Percentiles rank a stretch among this genome's conserved stretches.
phyloP scores from a whole-genome alignment of 2,329 filamentous ascomycete species.

The Teratosphaeria gauchensis region DNA sequence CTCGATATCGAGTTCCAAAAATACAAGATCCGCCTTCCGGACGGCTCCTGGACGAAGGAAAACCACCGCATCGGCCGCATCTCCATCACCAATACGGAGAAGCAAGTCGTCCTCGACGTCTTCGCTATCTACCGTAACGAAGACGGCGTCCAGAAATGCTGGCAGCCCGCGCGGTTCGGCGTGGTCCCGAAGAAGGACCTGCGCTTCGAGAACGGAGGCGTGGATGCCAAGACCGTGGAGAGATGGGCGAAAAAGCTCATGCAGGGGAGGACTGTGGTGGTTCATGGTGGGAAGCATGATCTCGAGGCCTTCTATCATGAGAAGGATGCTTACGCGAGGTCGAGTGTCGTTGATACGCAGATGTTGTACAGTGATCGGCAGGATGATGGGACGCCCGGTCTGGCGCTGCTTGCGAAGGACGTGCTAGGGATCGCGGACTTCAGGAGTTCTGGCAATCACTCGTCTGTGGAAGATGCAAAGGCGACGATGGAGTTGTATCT shows the following conservation, averaged over 20 bases:
- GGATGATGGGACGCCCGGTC: conserved; percentile 1
- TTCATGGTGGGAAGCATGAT: no score
- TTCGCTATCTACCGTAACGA: conserved; percentile 5
- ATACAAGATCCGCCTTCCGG: neutral
- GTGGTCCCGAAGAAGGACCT: conserved; percentile 6
- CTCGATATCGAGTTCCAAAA: conserved; percentile 12
- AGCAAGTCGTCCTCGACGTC: conserved; percentile 8
- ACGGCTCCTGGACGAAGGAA: neutral
- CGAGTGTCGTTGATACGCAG: no score
- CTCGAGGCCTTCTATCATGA: no score
- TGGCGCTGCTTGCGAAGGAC: no score
- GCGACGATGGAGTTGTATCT: no score
- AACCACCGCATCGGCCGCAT: conserved; percentile 8
- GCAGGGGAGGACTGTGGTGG: neutral
- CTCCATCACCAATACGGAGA: conserved; percentile 6
- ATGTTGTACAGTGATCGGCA: conserved; percentile 4
- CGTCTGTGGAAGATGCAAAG: no score
- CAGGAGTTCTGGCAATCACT: no score
- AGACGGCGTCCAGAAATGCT: neutral
- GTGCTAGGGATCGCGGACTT: no score
- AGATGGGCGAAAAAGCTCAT: conserved; percentile 7
- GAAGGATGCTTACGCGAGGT: no score
- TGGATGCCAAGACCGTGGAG: conserved; percentile 3
- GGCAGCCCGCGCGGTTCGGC: neutral
- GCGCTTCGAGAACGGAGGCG: conserved; percentile 6